Percentiles rank a stretch among this genome's conserved stretches.
phyloP scores from a whole-genome alignment of 2,329 filamentous ascomycete genomes.

The Cladophialophora bantiana region DNA sequence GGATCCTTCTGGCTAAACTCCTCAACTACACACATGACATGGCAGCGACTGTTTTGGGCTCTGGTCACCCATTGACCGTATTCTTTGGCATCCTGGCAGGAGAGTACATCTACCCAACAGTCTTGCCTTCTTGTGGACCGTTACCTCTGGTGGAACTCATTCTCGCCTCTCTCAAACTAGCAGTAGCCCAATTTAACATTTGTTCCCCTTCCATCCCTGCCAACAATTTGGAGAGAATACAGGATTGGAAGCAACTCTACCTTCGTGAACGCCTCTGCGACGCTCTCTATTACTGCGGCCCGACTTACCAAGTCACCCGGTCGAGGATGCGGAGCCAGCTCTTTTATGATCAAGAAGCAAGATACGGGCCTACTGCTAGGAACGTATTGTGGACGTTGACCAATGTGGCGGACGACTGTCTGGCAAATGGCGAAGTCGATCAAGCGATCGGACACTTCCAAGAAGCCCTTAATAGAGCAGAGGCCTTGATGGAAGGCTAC shows the following conservation, averaged over 20 bases:
- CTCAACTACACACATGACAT: constrained; percentile 15
- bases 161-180: constrained; percentile 4
- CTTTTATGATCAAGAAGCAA: constrained; percentile 21
- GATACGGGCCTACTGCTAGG: constrained; percentile 15
- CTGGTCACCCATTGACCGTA: constrained; percentile 9
- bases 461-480: constrained; percentile 12
- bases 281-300: constrained; percentile 20
- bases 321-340: constrained; percentile 9
- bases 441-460: constrained; percentile 12
- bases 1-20: constrained; percentile 1
- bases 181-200: background rate
- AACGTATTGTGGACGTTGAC: constrained; percentile 31
- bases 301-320: constrained; percentile 2
- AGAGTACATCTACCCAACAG: background rate
- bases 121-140: background rate
- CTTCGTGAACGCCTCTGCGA: constrained; percentile 28
- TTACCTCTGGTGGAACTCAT: constrained; percentile 12
- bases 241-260: constrained; percentile 27
- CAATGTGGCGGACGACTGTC: constrained; percentile 28
- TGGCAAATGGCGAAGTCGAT: constrained; percentile 13
- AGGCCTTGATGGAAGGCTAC: constrained; percentile 17
- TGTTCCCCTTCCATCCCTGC: background rate
- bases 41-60: constrained; percentile 5
- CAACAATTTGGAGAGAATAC: background rate
- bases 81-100: constrained; percentile 15